Evolutionary conservation across 1,284 basidiomycete species (phyloP).

Genomic region (Papiliotrema flavescens): DNA sequence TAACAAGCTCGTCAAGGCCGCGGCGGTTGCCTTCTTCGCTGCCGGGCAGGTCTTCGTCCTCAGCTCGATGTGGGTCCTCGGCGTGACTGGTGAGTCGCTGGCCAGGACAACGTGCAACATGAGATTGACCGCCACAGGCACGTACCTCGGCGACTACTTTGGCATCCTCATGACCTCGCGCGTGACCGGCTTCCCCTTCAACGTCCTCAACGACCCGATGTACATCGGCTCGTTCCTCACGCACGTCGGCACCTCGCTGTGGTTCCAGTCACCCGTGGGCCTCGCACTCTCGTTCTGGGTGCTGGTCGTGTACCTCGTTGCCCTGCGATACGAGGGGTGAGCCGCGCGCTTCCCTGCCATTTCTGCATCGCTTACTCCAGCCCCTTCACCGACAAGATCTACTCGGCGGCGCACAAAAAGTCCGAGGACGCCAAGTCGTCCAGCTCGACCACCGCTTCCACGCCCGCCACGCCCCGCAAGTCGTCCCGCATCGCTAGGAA

Average conservation of each 20-base stretch:
- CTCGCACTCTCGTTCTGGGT: constrained; percentile 72
- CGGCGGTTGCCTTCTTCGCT: constrained; percentile 65
- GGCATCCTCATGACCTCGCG: constrained; percentile 92
- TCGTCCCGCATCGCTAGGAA: constrained; percentile 21
- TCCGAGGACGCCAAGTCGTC: constrained; percentile 8
- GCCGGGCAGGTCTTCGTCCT: constrained; percentile 77
- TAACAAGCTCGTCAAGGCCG: constrained; percentile 58
- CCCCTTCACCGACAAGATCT: constrained; percentile 51
- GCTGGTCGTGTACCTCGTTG: constrained; percentile 75
- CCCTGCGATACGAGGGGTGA: constrained; percentile 81
- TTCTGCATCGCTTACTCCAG: constrained; percentile 15
- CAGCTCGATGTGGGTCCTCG: constrained; percentile 85
- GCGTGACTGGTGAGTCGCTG: constrained; percentile 77
- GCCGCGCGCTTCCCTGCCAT: constrained; percentile 27
- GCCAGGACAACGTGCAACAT: constrained; percentile 80
- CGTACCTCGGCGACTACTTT: constrained; percentile 94
- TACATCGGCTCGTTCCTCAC: constrained; percentile 94
- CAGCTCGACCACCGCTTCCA: constrained; percentile 6
- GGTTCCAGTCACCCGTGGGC: constrained; percentile 80
- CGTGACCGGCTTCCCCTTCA: constrained; percentile 85
- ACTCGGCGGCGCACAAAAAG: constrained; percentile 32
- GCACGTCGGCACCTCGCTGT: constrained; percentile 77
- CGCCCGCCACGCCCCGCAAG: constrained; percentile 20
- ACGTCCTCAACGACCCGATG: constrained; percentile 70
- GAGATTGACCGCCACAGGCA: constrained; percentile 78